A percentile compares a stretch with the other conserved stretches of the same genome.
These are phyloP conservation scores for Cunninghamia lanceolata DNA, from an alignment of 75 land plant genomes.

Conservation along the genomic window DNA sequence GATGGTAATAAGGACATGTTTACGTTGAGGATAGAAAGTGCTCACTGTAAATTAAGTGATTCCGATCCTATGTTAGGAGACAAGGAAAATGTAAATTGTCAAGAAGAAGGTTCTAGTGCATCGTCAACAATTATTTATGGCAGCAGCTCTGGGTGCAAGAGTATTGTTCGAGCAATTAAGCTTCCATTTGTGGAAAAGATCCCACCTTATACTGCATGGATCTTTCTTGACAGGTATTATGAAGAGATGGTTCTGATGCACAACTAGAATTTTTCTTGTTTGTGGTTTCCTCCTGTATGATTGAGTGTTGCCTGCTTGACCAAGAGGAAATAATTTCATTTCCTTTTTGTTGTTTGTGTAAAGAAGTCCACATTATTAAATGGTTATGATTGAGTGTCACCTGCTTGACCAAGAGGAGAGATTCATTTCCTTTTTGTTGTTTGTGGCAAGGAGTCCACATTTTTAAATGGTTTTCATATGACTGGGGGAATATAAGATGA, in stretches of 20 bases:
- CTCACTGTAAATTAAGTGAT: slow-evolving; percentile 34
- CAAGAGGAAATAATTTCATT: not conserved
- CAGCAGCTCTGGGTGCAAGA: slow-evolving; percentile 29
- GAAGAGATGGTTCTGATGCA: not conserved
- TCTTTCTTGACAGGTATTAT: slow-evolving; percentile 72
- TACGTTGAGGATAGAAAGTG: slow-evolving; percentile 30
- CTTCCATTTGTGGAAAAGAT: slow-evolving; percentile 65
- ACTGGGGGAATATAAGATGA: too few species aligned
- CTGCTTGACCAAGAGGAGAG: slow-evolving; percentile 4
- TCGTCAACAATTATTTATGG: slow-evolving; percentile 26
- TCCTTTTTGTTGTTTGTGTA: slow-evolving; percentile 12
- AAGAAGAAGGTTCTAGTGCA: slow-evolving; percentile 30
- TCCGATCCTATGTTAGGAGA: slow-evolving; percentile 37
- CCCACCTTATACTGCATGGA: slow-evolving; percentile 96
- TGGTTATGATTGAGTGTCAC: not conserved
- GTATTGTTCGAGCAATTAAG: slow-evolving; percentile 36
- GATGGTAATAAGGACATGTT: slow-evolving; percentile 31
- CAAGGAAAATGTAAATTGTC: slow-evolving; percentile 32
- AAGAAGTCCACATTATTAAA: slow-evolving; percentile 1
- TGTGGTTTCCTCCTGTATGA: not conserved
- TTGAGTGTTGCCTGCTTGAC: not conserved
- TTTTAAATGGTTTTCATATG: not conserved
- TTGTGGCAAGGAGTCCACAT: slow-evolving; percentile 7
- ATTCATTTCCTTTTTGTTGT: slow-evolving; percentile 10
- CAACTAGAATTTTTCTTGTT: slow-evolving; percentile 8